These are phyloP conservation scores for Vanrija humicola DNA, from an alignment of 1,284 basidiomycete genomes.

Conservation along the genomic window DNA sequence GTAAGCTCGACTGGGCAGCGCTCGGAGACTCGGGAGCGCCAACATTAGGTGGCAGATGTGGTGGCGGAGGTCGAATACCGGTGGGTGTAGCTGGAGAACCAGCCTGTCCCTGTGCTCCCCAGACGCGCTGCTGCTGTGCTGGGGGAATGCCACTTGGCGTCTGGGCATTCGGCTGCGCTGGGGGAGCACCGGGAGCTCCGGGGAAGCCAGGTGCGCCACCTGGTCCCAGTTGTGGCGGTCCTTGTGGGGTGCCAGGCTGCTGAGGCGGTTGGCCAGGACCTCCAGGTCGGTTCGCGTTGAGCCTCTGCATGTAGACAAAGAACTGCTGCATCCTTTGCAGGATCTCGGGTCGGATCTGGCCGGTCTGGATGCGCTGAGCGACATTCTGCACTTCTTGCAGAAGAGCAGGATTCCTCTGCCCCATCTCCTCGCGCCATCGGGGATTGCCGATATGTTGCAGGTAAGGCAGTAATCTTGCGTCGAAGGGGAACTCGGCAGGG, in stretches of 20 bases:
- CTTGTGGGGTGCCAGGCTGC: slow-evolving; percentile 2
- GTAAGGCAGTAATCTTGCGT: slow-evolving; percentile 30
- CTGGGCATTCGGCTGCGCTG: background rate
- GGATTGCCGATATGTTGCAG: slow-evolving; percentile 26
- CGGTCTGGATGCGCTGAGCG: slow-evolving; percentile 21
- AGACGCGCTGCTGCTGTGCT: slow-evolving; percentile 16
- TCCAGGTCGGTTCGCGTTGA: background rate
- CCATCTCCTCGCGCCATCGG: slow-evolving; percentile 32
- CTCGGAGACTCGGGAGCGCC: slow-evolving; percentile 14
- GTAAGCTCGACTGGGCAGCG: background rate
- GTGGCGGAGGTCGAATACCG: slow-evolving; percentile 22
- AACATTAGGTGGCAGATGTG: slow-evolving; percentile 18
- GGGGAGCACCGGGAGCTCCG: background rate
- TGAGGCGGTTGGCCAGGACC: slow-evolving; percentile 1
- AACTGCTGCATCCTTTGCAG: slow-evolving; percentile 39
- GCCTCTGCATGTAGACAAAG: slow-evolving; percentile 18
- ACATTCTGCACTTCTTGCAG: slow-evolving; percentile 21
- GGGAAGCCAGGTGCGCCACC: slow-evolving; percentile 16
- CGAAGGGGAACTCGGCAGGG: slow-evolving; percentile 41
- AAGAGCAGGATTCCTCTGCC: slow-evolving; percentile 25
- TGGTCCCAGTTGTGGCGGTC: slow-evolving; percentile 8
- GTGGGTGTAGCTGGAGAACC: slow-evolving; percentile 12
- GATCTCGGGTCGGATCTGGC: slow-evolving; percentile 27
- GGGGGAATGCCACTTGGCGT: slow-evolving; percentile 9
- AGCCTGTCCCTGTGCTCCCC: slow-evolving; percentile 11